Conservation (phyloP, 495 filamentous ascomycete genomes). For the Staphylotrichum longicolle region DNA sequence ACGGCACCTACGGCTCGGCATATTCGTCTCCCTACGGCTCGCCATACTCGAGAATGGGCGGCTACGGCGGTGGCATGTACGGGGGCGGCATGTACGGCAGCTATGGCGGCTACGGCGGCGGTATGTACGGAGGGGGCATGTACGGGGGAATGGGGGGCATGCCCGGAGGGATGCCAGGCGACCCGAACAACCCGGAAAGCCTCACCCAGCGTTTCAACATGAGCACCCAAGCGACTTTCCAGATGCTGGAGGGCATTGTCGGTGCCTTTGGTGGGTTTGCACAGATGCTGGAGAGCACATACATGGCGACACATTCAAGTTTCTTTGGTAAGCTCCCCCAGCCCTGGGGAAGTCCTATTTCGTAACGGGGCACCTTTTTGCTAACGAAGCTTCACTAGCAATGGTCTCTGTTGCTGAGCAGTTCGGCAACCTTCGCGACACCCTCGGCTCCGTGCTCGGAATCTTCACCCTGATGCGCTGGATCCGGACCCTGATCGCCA, state of each 20-base stretch:
- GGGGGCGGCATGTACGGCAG: slow-evolving; percentile 45
- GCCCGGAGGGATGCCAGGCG: slow-evolving; percentile 57
- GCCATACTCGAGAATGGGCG: slow-evolving; percentile 47
- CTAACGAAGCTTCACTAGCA: slow-evolving; percentile 54
- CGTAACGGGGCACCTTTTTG: not conserved
- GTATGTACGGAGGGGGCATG: slow-evolving; percentile 66
- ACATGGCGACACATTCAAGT: slow-evolving; percentile 98
- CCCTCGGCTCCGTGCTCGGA: slow-evolving; percentile 90
- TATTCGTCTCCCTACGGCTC: slow-evolving; percentile 48
- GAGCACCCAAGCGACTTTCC: slow-evolving; percentile 95
- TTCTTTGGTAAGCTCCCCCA: slow-evolving; percentile 79
- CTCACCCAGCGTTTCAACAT: slow-evolving; percentile 86
- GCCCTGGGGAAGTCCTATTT: not conserved
- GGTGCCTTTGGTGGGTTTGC: slow-evolving; percentile 97
- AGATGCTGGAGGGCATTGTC: slow-evolving; percentile 98
- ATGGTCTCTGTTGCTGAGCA: slow-evolving; percentile 99
- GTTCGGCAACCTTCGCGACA: slow-evolving; percentile 86
- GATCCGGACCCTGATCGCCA: slow-evolving; percentile 85
- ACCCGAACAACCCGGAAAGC: slow-evolving; percentile 91
- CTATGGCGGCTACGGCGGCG: slow-evolving; percentile 48
- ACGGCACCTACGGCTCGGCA: slow-evolving; percentile 51
- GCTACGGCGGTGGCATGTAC: slow-evolving; percentile 35
- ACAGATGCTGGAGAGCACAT: slow-evolving; percentile 99
- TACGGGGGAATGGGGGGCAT: slow-evolving; percentile 52
- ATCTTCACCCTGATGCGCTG: slow-evolving; percentile 96